A percentile compares a stretch with the other conserved stretches of the same genome.
phyloP scores from a whole-genome alignment of 768 basidiomycete species.

The Austroboletus eburneus region DNA sequence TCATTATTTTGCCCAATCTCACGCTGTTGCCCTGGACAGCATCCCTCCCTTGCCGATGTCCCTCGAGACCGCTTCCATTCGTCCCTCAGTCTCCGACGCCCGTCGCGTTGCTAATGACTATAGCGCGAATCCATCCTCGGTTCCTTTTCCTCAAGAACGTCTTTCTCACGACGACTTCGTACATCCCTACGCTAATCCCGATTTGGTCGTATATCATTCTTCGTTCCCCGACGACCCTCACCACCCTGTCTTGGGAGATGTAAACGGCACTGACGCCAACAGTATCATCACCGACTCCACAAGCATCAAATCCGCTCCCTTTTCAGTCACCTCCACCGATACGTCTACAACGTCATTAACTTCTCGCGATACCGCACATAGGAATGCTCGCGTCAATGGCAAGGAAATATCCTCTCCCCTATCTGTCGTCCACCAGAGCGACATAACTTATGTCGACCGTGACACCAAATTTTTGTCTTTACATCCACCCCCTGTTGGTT shows the following conservation, averaged over 20 bases:
- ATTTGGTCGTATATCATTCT: slow-evolving; percentile 44
- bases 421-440: slow-evolving; percentile 32
- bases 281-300: slow-evolving; percentile 46
- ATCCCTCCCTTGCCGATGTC: slow-evolving; percentile 1
- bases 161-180: slow-evolving; percentile 33
- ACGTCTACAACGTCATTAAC: slow-evolving; percentile 26
- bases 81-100: slow-evolving; percentile 12
- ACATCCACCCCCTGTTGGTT: slow-evolving; percentile 30
- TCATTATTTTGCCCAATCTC: slow-evolving; percentile 5
- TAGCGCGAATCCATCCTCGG: slow-evolving; percentile 15
- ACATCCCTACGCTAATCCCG: slow-evolving; percentile 83
- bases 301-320: slow-evolving; percentile 36
- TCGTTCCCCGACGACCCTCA: slow-evolving; percentile 28
- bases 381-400: slow-evolving; percentile 34
- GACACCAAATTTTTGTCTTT: slow-evolving; percentile 28
- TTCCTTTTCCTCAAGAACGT: slow-evolving; percentile 34
- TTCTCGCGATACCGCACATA: slow-evolving; percentile 15
- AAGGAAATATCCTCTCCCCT: slow-evolving; percentile 59
- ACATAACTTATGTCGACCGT: slow-evolving; percentile 28
- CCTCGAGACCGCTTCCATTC: slow-evolving; percentile 1
- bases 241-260: slow-evolving; percentile 28
- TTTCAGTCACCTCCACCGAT: slow-evolving; percentile 34
- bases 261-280: slow-evolving; percentile 48
- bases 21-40: slow-evolving; percentile 10
- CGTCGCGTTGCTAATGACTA: slow-evolving; percentile 8